Percentiles rank a stretch among this genome's conserved stretches.
These are phyloP conservation scores for Podospora didyma DNA, from an alignment of 495 filamentous ascomycete species.

Conservation along the genomic window DNA sequence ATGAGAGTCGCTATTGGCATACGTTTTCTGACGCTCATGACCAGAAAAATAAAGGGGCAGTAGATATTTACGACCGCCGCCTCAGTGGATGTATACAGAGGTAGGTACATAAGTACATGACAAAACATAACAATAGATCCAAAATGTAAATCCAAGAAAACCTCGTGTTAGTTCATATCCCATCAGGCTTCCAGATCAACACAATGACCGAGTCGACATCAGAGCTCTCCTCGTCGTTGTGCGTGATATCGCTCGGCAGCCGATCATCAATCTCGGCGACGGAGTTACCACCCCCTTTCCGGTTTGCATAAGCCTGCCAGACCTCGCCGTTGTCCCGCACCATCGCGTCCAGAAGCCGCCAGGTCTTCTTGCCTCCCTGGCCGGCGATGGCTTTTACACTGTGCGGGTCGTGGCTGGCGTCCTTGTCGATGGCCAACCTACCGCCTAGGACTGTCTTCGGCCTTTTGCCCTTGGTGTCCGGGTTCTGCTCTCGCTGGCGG, in stretches of 20 bases:
- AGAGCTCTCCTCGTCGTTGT: slow-evolving; percentile 21
- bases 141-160: no score
- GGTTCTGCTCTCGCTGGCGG: not conserved
- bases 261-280: slow-evolving; percentile 27
- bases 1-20: no score
- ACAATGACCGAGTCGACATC: slow-evolving; percentile 29
- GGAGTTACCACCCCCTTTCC: slow-evolving; percentile 21
- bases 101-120: no score
- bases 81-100: no score
- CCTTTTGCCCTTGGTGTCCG: not conserved
- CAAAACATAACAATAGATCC: no score
- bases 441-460: slow-evolving; percentile 7
- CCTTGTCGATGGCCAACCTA: slow-evolving; percentile 16
- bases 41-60: no score
- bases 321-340: slow-evolving; percentile 27
- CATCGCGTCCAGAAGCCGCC: slow-evolving; percentile 29
- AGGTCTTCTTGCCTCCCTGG: slow-evolving; percentile 31
- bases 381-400: slow-evolving; percentile 19
- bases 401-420: slow-evolving; percentile 1
- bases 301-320: slow-evolving; percentile 38
- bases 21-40: no score
- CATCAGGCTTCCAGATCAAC: slow-evolving; percentile 24
- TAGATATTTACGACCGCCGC: no score
- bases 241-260: slow-evolving; percentile 21
- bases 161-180: no score